Evolutionary conservation across 352 stramenopile species (phyloP).

Genomic region (Pythium phragmiticola): DNA sequence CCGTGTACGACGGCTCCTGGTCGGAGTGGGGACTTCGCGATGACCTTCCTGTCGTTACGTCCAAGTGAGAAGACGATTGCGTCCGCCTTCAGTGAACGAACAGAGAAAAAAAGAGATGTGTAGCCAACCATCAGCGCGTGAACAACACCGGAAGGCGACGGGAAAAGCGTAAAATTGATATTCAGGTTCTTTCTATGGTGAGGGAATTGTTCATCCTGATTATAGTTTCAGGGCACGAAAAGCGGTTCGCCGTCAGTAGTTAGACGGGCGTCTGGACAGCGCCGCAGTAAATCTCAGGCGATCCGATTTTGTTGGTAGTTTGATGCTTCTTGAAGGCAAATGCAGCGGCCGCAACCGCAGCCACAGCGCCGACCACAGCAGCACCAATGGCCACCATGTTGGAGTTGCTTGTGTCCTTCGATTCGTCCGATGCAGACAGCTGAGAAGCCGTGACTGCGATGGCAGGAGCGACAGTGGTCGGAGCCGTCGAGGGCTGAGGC

Average conservation of each 20-base stretch:
- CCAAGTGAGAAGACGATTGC: constrained; percentile 11
- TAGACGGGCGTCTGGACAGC: constrained; percentile 25
- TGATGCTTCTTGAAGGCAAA: constrained; percentile 19
- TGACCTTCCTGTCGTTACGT: constrained; percentile 52
- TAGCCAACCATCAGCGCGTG: not conserved
- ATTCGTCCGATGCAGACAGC: constrained; percentile 1
- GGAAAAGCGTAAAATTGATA: not conserved
- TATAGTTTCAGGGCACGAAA: constrained; percentile 5
- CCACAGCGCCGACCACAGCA: constrained; percentile 18
- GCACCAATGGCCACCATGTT: constrained; percentile 11
- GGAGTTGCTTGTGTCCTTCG: not conserved
- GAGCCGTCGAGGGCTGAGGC: not conserved
- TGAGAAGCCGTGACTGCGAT: not conserved
- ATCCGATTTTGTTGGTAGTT: not conserved
- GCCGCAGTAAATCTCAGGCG: constrained; percentile 18
- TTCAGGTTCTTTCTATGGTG: constrained; percentile 2
- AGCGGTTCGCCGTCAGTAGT: constrained; percentile 1
- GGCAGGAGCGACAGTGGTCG: constrained; percentile 8
- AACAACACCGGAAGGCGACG: not conserved
- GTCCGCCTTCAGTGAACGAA: not conserved
- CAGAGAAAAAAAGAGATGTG: not conserved
- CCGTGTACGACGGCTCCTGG: constrained; percentile 91
- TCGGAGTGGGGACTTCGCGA: constrained; percentile 77
- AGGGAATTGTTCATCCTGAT: not conserved
- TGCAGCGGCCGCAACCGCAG: constrained; percentile 9